Conservation (phyloP, 495 filamentous ascomycete genomes). For the Penicillium argentinense region DNA sequence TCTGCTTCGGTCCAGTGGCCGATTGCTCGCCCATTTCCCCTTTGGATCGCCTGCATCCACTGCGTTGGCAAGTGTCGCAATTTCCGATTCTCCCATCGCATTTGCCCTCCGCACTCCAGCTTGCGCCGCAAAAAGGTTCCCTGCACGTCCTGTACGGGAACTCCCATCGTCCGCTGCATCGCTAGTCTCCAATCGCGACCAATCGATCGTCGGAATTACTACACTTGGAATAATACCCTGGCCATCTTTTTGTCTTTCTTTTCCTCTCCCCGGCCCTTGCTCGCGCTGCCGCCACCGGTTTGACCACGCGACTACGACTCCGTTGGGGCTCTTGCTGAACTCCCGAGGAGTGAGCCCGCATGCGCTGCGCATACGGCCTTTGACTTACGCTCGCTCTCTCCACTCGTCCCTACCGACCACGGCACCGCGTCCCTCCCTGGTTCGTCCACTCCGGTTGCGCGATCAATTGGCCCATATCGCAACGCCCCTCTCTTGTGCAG, state of each 20-base stretch:
- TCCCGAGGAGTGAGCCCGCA: constrained; percentile 18
- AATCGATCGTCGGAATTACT: constrained; percentile 17
- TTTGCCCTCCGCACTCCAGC: constrained; percentile 13
- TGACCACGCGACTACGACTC: constrained; percentile 22
- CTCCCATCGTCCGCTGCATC: constrained; percentile 27
- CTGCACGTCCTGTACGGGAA: constrained; percentile 30
- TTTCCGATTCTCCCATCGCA: constrained; percentile 15
- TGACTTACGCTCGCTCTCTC: constrained; percentile 17
- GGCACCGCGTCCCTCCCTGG: constrained; percentile 15
- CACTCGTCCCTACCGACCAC: constrained; percentile 8
- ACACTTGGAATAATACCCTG: constrained; percentile 14
- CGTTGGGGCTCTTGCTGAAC: constrained; percentile 26
- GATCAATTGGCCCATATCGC: constrained; percentile 40
- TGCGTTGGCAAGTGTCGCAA: constrained; percentile 44
- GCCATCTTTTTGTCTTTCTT: constrained; percentile 14
- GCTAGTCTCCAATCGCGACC: constrained; percentile 23
- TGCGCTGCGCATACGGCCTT: constrained; percentile 16
- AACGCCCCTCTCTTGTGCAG: constrained; percentile 31
- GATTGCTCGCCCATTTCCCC: constrained; percentile 41
- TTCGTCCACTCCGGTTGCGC: constrained; percentile 21
- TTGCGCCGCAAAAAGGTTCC: constrained; percentile 27
- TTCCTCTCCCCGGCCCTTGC: constrained; percentile 8
- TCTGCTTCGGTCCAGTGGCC: constrained; percentile 33
- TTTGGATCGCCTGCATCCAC: constrained; percentile 46
- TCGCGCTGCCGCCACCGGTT: constrained; percentile 14